A percentile compares a stretch with the other conserved stretches of the same genome.
Evolutionary conservation across 129 eudicot species (phyloP).

Genomic region (Saussurea involucrata): DNA sequence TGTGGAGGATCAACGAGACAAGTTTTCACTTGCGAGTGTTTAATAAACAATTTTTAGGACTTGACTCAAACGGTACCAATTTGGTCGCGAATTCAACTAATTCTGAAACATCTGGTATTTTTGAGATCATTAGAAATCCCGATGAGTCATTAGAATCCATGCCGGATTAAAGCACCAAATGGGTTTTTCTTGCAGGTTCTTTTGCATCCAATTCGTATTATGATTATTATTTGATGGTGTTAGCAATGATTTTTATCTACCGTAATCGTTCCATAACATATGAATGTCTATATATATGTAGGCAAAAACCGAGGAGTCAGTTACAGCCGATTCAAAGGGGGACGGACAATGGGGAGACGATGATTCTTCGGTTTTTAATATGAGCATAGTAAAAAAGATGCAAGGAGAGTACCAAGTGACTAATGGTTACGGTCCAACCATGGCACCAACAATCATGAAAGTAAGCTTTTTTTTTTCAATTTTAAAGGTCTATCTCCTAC

Average conservation of each 20-base stretch:
- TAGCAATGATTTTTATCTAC: background rate
- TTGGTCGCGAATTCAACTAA: conserved; percentile 34
- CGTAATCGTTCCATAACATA: background rate
- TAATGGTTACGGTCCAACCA: conserved; percentile 60
- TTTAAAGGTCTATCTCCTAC: background rate
- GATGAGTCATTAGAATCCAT: conserved; percentile 33
- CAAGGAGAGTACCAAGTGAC: conserved; percentile 75
- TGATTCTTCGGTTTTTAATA: conserved; percentile 60
- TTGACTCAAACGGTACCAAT: conserved; percentile 22
- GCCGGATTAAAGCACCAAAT: conserved; percentile 58
- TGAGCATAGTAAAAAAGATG: conserved; percentile 14
- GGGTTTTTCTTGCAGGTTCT: conserved; percentile 64
- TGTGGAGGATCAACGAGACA: conserved; percentile 61
- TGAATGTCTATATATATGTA: conserved; percentile 9
- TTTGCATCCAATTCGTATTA: background rate
- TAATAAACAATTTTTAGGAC: conserved; percentile 54
- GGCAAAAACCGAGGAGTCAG: conserved; percentile 46
- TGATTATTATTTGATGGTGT: background rate
- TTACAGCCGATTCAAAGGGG: conserved; percentile 63
- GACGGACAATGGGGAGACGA: conserved; percentile 44
- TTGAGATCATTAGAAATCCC: conserved; percentile 44
- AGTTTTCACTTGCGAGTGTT: conserved; percentile 51
- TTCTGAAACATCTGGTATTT: conserved; percentile 40
- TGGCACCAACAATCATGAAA: conserved; percentile 62
- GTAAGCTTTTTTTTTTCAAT: conserved; percentile 25